Conservation (phyloP, 495 filamentous ascomycete species). For the Penicillium waksmanii region DNA sequence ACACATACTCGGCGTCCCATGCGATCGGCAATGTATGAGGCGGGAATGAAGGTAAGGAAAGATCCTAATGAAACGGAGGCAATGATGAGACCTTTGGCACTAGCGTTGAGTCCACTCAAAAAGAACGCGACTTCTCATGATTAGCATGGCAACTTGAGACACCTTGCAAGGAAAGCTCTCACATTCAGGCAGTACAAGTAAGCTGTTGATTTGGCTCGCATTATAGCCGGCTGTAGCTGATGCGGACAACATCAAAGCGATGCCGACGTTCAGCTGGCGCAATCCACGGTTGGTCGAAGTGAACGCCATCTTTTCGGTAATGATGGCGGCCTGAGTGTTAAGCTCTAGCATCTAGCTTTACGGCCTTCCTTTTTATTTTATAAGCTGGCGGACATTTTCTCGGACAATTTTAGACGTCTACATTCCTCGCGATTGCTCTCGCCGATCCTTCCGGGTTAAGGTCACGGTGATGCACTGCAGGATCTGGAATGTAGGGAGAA, state of each 20-base stretch:
- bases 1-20: conserved; percentile 26
- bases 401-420: conserved; percentile 17
- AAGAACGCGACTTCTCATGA: conserved; percentile 20
- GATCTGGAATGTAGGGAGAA: conserved; percentile 27
- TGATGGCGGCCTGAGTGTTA: neutral
- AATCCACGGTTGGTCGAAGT: conserved; percentile 21
- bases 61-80: conserved; percentile 32
- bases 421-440: conserved; percentile 24
- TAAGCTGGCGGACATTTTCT: conserved; percentile 19
- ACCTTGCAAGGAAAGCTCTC: conserved; percentile 1
- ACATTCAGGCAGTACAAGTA: conserved; percentile 35
- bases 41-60: conserved; percentile 31
- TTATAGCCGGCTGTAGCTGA: conserved; percentile 34
- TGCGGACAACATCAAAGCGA: conserved; percentile 32
- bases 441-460: conserved; percentile 15
- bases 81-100: conserved; percentile 28
- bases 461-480: conserved; percentile 18
- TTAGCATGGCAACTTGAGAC: neutral
- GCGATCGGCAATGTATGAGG: conserved; percentile 30
- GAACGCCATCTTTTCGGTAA: conserved; percentile 19
- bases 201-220: conserved; percentile 35
- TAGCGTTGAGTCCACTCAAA: conserved; percentile 23
- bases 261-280: conserved; percentile 31
- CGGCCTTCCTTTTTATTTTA: conserved; percentile 9
- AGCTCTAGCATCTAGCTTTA: conserved; percentile 2